phyloP scores from a whole-genome alignment of 805 yeast species.

The Lipomyces lipofer region DNA sequence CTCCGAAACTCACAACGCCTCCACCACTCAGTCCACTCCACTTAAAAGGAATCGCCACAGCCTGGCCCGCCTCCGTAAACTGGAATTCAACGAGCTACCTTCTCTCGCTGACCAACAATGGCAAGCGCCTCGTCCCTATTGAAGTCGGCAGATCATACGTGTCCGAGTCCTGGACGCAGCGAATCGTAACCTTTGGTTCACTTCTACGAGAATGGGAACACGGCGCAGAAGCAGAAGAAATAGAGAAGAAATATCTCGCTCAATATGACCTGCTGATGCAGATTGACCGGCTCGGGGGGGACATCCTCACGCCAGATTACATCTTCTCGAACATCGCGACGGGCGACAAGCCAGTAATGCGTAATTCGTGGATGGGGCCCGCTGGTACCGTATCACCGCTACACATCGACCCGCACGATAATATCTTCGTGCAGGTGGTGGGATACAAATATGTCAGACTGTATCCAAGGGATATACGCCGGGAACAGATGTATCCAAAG shows the following conservation, averaged over 20 bases:
- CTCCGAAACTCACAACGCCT: no score
- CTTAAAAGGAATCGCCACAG: slow-evolving; percentile 13
- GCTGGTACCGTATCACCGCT: slow-evolving; percentile 35
- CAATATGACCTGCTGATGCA: slow-evolving; percentile 34
- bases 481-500: slow-evolving; percentile 25
- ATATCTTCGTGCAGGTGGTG: slow-evolving; percentile 34
- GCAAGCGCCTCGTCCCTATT: slow-evolving; percentile 34
- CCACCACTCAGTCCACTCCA: slow-evolving; percentile 7
- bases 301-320: slow-evolving; percentile 31
- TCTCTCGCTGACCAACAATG: slow-evolving; percentile 22
- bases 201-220: slow-evolving; percentile 23
- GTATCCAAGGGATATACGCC: slow-evolving; percentile 18
- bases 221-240: not conserved
- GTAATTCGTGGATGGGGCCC: slow-evolving; percentile 36
- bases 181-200: slow-evolving; percentile 24
- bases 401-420: slow-evolving; percentile 33
- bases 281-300: slow-evolving; percentile 25
- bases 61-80: slow-evolving; percentile 26
- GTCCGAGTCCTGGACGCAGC: slow-evolving; percentile 31
- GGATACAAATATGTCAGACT: slow-evolving; percentile 36
- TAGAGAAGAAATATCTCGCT: slow-evolving; percentile 30
- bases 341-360: not conserved
- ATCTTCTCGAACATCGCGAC: not conserved
- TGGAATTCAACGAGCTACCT: slow-evolving; percentile 33
- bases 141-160: slow-evolving; percentile 34